Evolutionary conservation across 2,329 filamentous ascomycete species (phyloP).

Genomic region (Colletotrichum sp.): DNA sequence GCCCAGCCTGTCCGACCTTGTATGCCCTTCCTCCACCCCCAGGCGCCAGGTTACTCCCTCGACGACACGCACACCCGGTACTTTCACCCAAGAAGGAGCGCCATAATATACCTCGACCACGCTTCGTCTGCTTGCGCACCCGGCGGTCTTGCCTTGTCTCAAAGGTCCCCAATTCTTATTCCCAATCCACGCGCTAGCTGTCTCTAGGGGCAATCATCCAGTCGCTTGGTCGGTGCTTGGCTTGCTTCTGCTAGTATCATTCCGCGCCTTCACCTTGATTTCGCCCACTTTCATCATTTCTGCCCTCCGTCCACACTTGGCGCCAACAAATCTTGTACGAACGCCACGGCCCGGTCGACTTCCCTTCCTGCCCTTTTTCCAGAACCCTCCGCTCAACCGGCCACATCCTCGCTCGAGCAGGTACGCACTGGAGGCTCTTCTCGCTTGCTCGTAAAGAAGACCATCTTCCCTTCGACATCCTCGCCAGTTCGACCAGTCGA

Average conservation of each 20-base stretch:
- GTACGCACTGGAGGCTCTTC: background rate
- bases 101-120: constrained; percentile 6
- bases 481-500: background rate
- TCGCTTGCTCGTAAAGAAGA: background rate
- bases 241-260: constrained; percentile 4
- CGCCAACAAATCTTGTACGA: constrained; percentile 11
- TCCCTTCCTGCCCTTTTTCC: background rate
- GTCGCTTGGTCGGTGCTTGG: constrained; percentile 5
- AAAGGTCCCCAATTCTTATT: constrained; percentile 8
- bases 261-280: constrained; percentile 8
- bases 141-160: constrained; percentile 16
- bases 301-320: background rate
- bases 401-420: background rate
- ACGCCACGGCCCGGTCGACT: constrained; percentile 1
- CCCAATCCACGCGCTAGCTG: constrained; percentile 12
- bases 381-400: background rate
- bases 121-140: background rate
- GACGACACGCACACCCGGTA: background rate
- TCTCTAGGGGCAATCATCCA: constrained; percentile 13
- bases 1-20: background rate
- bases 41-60: background rate
- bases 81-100: background rate
- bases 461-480: background rate
- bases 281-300: background rate
- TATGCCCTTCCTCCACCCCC: background rate